Evolutionary conservation across 2,329 filamentous ascomycete species (phyloP).

Genomic region (Beauveria rudraprayagi): DNA sequence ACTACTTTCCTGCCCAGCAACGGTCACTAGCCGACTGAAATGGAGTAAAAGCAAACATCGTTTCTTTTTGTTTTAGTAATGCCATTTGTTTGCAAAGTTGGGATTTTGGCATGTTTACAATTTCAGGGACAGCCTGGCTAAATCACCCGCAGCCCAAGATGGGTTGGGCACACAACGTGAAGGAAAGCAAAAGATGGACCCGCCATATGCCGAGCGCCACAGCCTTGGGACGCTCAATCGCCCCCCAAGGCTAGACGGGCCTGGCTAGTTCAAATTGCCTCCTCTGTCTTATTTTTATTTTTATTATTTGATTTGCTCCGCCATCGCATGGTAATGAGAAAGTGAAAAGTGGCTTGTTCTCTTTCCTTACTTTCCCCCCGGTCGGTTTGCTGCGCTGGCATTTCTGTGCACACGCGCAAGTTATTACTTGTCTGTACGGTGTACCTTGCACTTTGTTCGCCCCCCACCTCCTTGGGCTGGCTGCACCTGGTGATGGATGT

Average conservation of each 20-base stretch:
- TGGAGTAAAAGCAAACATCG: neutral
- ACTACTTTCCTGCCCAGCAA: neutral
- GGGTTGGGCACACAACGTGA: neutral
- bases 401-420: neutral
- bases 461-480: neutral
- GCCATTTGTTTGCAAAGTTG: too few relatives aligned
- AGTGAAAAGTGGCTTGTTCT: too few relatives aligned
- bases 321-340: neutral
- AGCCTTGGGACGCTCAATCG: neutral
- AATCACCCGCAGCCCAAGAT: neutral
- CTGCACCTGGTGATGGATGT: neutral
- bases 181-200: neutral
- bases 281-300: neutral
- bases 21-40: neutral
- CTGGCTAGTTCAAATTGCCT: neutral
- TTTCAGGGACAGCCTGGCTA: neutral
- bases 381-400: constrained; percentile 7
- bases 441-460: neutral
- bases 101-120: too few relatives aligned
- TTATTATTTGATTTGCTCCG: neutral
- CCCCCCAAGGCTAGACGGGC: neutral
- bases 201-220: neutral
- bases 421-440: neutral
- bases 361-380: neutral
- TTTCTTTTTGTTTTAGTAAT: neutral